Percentiles rank a stretch among this genome's conserved stretches.
These are phyloP conservation scores for Athelia sp. DNA, from an alignment of 1,284 basidiomycete genomes.

Conservation along the genomic window DNA sequence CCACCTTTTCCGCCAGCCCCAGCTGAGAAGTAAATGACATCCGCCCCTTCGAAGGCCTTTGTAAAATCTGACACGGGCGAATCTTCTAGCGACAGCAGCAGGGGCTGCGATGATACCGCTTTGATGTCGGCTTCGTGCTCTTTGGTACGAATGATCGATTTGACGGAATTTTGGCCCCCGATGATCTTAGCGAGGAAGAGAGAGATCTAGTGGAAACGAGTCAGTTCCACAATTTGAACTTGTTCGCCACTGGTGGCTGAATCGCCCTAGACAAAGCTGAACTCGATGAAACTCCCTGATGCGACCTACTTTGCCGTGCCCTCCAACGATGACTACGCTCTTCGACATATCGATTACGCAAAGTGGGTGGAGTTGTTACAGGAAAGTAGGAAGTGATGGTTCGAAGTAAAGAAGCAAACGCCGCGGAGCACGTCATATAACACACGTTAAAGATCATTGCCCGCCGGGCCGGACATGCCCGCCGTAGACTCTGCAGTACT, in stretches of 20 bases:
- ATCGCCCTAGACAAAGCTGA: no score
- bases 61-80: constrained; percentile 43
- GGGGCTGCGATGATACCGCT: constrained; percentile 39
- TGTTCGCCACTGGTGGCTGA: neutral
- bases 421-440: no score
- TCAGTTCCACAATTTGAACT: neutral
- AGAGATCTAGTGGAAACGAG: constrained; percentile 36
- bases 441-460: no score
- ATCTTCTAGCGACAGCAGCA: constrained; percentile 59
- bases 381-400: no score
- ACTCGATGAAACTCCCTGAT: no score
- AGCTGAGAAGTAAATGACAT: constrained; percentile 61
- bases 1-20: constrained; percentile 70
- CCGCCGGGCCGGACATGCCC: no score
- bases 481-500: no score
- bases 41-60: constrained; percentile 40
- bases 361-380: no score
- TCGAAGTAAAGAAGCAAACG: no score
- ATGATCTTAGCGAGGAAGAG: constrained; percentile 48
- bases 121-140: constrained; percentile 44
- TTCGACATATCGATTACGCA: constrained; percentile 17
- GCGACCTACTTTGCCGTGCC: constrained; percentile 48
- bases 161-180: constrained; percentile 39
- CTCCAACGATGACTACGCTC: constrained; percentile 44
- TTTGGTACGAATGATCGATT: constrained; percentile 54